Evolutionary conservation across 108 stramenopile genomes (phyloP), one percentile per base, ranked within the genome.

Genomic region (Chaetoceros tenuissimus): DNA sequence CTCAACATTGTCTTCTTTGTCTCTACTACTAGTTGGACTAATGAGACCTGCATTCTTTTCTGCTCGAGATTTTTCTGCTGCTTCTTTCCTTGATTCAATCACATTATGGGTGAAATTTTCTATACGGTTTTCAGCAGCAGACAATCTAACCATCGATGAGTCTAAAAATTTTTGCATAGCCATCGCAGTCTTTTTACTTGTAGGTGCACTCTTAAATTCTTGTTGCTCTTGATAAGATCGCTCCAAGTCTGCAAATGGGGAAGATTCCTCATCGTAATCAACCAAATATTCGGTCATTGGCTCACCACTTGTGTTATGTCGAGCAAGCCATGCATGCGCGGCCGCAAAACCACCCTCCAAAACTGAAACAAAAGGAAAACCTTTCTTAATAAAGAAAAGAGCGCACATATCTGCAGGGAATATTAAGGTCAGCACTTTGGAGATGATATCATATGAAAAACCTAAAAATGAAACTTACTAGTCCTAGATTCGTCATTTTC

Each of bases 281-380:
- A 74, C 51, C 0, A 92, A 73, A 28, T 88, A 82, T 8, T 72
- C 46, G 5, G 75, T 57, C 18, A 72, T 80, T 2, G 62, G 27
- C 31, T 88, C 47, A 23, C 65, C 56, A 44, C 64, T 22, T 5
- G 62, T 51, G 18, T 82, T 82, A 13, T 81, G 71, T 52, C 87
- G 68, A 28, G 71, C 74, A 16, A 94, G 67, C 62, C 73, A 94
- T n/a, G 87, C 64, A 59, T 94, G 92, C 13, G 82, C 81, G 13
- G 79, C 76, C 24, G 82, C 88, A 62, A 94, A 94, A 1, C 92
- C 92, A 17, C 94, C 94, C 26, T 86, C 84, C n/a, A 95, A 60
- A 17, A 93, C 56, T 18, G 87, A 89, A n/a, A 96, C 90, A 64
- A 89, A 96, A 5, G 92, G 92, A 63, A 92, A 96, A 0, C 92